Conservation (phyloP, 1,284 basidiomycete genomes). For the Singerocomus inundabilis region DNA sequence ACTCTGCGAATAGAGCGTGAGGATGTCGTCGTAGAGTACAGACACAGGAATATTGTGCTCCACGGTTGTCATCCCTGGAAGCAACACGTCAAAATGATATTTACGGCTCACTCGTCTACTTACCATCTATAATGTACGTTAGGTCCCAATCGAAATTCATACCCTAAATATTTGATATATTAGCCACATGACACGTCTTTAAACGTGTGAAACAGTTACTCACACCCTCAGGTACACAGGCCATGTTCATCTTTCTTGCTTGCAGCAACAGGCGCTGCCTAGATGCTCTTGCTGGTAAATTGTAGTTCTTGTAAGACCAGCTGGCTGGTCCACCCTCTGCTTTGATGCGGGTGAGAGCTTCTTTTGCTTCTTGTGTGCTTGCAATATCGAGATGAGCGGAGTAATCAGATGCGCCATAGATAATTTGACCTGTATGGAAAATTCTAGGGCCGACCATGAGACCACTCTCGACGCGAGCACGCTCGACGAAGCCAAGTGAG, state of each 20-base stretch:
- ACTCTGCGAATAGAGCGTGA: conserved; percentile 57
- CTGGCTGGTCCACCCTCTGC: conserved; percentile 65
- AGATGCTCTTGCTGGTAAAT: conserved; percentile 64
- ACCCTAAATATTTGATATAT: conserved; percentile 39
- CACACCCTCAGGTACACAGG: conserved; percentile 69
- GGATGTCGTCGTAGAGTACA: conserved; percentile 63
- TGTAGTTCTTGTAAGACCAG: conserved; percentile 77
- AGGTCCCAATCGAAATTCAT: conserved; percentile 77
- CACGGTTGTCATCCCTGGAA: conserved; percentile 71
- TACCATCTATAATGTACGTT: conserved; percentile 72
- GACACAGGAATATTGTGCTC: conserved; percentile 69
- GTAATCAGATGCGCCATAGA: conserved; percentile 59
- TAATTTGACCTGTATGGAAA: conserved; percentile 62
- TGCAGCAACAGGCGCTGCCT: conserved; percentile 63
- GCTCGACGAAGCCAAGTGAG: conserved; percentile 59
- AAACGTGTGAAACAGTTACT: conserved; percentile 5
- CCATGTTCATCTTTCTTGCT: conserved; percentile 61
- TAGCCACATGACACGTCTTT: not conserved
- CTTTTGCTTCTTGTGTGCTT: conserved; percentile 57
- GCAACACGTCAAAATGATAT: conserved; percentile 6
- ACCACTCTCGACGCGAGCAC: conserved; percentile 64
- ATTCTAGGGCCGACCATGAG: conserved; percentile 66
- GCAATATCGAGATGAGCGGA: conserved; percentile 62
- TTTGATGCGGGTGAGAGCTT: conserved; percentile 64
- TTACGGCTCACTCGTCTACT: conserved; percentile 8